Conservation (phyloP, 2,329 filamentous ascomycete genomes). For the Elsinoe necatrix region DNA sequence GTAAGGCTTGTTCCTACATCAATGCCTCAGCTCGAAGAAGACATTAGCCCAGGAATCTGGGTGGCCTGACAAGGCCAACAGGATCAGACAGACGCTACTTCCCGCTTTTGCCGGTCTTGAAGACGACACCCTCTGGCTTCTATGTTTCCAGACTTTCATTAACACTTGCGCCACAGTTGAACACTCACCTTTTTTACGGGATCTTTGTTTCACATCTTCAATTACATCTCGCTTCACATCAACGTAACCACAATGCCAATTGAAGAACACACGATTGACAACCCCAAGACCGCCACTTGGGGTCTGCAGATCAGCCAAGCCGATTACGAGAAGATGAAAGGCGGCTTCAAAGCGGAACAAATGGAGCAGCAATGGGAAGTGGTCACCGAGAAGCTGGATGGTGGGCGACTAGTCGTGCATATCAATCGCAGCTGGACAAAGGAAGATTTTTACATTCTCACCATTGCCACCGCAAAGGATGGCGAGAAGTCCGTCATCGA, state of each 20-base stretch:
- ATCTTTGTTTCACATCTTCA: no score
- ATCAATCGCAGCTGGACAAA: slow-evolving; percentile 8
- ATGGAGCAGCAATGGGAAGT: slow-evolving; percentile 9
- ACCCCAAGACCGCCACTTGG: slow-evolving; percentile 1
- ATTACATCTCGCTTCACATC: background rate
- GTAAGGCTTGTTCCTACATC: no score
- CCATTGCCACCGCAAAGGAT: background rate
- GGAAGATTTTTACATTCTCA: slow-evolving; percentile 6
- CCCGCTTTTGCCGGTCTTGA: no score
- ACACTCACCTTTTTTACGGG: no score
- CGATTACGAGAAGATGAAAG: background rate
- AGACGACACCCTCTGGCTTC: no score
- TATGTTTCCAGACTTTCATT: no score
- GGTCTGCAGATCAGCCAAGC: background rate
- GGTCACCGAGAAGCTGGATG: background rate
- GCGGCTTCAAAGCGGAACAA: background rate
- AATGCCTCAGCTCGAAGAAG: no score
- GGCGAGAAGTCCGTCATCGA: background rate
- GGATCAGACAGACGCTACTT: no score
- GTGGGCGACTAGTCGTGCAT: background rate
- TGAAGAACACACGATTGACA: slow-evolving; percentile 1
- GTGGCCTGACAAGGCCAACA: no score
- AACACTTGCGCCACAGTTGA: no score
- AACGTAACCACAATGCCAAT: background rate
- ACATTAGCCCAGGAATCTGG: no score